Conservation (phyloP, 148 eudicot species). For the Fagopyrum homotropicum region DNA sequence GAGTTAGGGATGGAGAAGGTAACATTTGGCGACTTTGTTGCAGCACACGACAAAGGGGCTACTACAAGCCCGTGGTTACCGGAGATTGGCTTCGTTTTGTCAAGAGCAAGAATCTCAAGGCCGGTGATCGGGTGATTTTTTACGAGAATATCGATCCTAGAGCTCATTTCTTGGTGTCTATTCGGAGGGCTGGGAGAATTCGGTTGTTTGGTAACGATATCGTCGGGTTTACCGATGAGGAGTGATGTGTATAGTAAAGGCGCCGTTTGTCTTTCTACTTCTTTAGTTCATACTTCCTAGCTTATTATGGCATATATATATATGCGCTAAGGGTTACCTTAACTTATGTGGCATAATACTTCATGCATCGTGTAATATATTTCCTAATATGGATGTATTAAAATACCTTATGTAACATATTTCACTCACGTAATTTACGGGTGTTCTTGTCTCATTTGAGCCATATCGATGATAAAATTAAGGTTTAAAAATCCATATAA, state of each 20-base stretch:
- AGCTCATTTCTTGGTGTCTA: neutral
- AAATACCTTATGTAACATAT: too few relatives aligned
- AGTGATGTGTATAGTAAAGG: neutral
- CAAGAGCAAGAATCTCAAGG: neutral
- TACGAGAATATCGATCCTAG: neutral
- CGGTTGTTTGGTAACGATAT: slow-evolving; percentile 1
- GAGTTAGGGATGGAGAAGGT: neutral
- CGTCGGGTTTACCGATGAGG: neutral
- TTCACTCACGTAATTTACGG: too few relatives aligned
- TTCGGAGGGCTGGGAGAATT: neutral
- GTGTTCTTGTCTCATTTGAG: too few relatives aligned
- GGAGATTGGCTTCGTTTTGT: slow-evolving; percentile 6
- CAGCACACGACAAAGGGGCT: slow-evolving; percentile 1
- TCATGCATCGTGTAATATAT: too few relatives aligned
- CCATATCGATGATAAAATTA: too few relatives aligned
- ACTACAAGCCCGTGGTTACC: neutral
- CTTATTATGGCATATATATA: too few relatives aligned
- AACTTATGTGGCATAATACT: too few relatives aligned
- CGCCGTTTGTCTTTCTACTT: neutral
- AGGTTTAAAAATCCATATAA: too few relatives aligned
- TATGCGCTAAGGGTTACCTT: too few relatives aligned
- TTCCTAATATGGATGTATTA: too few relatives aligned
- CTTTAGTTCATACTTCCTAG: too few relatives aligned
- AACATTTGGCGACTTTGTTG: neutral
- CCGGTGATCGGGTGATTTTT: neutral